Conservation (phyloP, 148 eudicot species). For the Chenopodium quinoa region DNA sequence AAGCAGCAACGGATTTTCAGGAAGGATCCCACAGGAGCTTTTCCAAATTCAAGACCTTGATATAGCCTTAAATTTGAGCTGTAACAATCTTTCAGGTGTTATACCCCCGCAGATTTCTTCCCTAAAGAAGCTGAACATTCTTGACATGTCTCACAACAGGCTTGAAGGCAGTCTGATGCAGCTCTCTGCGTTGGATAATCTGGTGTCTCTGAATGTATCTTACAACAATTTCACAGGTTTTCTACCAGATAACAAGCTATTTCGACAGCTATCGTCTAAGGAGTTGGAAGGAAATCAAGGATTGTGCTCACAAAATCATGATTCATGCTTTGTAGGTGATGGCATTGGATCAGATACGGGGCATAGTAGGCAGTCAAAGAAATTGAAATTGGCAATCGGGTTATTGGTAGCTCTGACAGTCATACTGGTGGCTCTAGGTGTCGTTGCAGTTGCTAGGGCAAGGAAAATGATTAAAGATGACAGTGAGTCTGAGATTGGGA, state of each 20-base stretch:
- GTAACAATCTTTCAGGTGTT: conserved; percentile 55
- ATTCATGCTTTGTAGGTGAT: conserved; percentile 46
- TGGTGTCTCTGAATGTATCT: conserved; percentile 77
- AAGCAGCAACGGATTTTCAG: conserved; percentile 56
- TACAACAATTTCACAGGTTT: conserved; percentile 64
- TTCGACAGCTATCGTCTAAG: conserved; percentile 52
- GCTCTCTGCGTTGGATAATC: conserved; percentile 62
- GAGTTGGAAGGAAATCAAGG: conserved; percentile 68
- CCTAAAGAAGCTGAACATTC: conserved; percentile 65
- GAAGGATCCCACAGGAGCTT: conserved; percentile 54
- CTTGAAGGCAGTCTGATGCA: conserved; percentile 57
- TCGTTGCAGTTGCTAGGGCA: conserved; percentile 44
- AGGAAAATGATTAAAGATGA: conserved; percentile 39
- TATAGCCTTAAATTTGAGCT: conserved; percentile 71
- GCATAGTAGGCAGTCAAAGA: conserved; percentile 29
- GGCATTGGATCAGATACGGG: conserved; percentile 18
- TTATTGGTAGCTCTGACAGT: conserved; percentile 41
- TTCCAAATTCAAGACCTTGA: conserved; percentile 62
- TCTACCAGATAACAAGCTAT: conserved; percentile 75
- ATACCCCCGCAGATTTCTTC: conserved; percentile 63
- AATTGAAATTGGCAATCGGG: conserved; percentile 53
- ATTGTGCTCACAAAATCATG: conserved; percentile 48
- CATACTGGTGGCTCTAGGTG: conserved; percentile 52
- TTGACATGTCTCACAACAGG: conserved; percentile 74
- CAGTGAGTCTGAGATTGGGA: conserved; percentile 60